Evolutionary conservation across 139 green algal species (phyloP).

Genomic region (Pseudopediastrum boryanum): DNA sequence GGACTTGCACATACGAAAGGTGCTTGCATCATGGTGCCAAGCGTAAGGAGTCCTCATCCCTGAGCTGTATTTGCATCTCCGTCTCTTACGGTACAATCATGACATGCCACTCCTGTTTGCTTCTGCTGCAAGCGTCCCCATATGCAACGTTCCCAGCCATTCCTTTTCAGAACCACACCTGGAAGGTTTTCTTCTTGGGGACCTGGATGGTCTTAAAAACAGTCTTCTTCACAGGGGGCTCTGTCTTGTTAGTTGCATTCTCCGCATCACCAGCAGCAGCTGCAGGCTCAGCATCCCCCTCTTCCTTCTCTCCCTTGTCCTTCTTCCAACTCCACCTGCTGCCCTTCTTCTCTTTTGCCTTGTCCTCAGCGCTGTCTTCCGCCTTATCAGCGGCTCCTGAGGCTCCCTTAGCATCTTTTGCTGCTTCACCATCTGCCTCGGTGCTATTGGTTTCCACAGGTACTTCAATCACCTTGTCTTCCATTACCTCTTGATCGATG

Average conservation of each 20-base stretch:
- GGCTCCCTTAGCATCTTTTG: background rate
- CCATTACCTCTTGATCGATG: conserved; percentile 52
- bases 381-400: conserved; percentile 24
- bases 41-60: too few relatives aligned
- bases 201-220: conserved; percentile 35
- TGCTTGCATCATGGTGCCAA: too few relatives aligned
- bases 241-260: conserved; percentile 27
- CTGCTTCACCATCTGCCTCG: background rate
- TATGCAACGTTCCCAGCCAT: too few relatives aligned
- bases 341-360: conserved; percentile 20
- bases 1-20: too few relatives aligned
- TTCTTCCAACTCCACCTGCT: too few relatives aligned
- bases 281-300: conserved; percentile 22
- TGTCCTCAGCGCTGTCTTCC: conserved; percentile 14
- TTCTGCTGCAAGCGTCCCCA: too few relatives aligned
- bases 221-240: conserved; percentile 15
- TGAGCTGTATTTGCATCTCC: too few relatives aligned
- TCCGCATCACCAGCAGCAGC: background rate
- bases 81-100: too few relatives aligned
- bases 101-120: too few relatives aligned
- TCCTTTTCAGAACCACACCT: too few relatives aligned
- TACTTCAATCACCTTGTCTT: conserved; percentile 56
- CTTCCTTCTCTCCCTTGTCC: conserved; percentile 36
- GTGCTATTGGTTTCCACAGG: conserved; percentile 32
- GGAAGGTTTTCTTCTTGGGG: background rate